Percentiles rank a stretch among this genome's conserved stretches.
Conservation (phyloP, 2,329 filamentous ascomycete genomes). For the Davidsoniella virescens region DNA sequence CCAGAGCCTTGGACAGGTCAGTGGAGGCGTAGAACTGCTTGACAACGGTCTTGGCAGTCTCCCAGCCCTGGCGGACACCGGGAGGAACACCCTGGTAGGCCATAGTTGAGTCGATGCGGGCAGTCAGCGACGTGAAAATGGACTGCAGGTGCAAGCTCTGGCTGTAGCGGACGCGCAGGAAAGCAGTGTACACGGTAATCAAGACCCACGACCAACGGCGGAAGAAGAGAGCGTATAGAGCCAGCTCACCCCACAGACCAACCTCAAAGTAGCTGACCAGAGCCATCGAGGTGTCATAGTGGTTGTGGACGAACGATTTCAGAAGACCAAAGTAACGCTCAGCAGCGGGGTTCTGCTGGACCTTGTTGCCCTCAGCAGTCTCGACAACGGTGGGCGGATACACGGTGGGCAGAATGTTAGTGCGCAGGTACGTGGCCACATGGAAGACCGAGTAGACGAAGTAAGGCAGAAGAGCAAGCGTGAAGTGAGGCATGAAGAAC, state of each 20-base stretch:
- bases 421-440: slow-evolving; percentile 88
- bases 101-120: slow-evolving; percentile 64
- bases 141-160: slow-evolving; percentile 90
- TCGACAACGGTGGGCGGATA: slow-evolving; percentile 46
- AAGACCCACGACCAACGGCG: slow-evolving; percentile 83
- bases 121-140: slow-evolving; percentile 55
- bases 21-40: slow-evolving; percentile 66
- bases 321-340: slow-evolving; percentile 49
- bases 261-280: slow-evolving; percentile 83
- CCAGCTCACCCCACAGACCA: slow-evolving; percentile 65
- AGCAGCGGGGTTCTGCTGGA: slow-evolving; percentile 22
- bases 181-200: slow-evolving; percentile 69
- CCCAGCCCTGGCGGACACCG: slow-evolving; percentile 63
- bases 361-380: slow-evolving; percentile 36
- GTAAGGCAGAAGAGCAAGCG: slow-evolving; percentile 83
- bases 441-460: slow-evolving; percentile 97
- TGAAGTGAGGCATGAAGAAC: slow-evolving; percentile 81
- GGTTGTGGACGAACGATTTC: slow-evolving; percentile 88
- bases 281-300: slow-evolving; percentile 94
- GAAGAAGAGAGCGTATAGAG: slow-evolving; percentile 72
- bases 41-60: slow-evolving; percentile 53
- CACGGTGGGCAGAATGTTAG: slow-evolving; percentile 79
- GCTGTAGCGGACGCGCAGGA: slow-evolving; percentile 75
- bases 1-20: slow-evolving; percentile 10
- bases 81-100: slow-evolving; percentile 80